These are phyloP conservation scores for Stevia rebaudiana DNA, from an alignment of 140 eudicot species.

Conservation along the genomic window DNA sequence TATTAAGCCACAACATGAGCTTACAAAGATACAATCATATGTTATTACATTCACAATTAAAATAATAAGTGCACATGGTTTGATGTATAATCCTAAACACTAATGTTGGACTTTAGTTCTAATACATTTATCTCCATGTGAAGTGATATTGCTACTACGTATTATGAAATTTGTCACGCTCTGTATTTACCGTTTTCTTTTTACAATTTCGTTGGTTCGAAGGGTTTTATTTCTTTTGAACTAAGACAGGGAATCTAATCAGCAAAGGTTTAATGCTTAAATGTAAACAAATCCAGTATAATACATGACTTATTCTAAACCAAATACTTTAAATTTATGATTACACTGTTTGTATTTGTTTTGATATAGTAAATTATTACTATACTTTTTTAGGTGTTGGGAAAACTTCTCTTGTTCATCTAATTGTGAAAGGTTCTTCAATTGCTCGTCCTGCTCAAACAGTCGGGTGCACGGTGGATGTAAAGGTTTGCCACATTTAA, in stretches of 20 bases:
- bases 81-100: background rate
- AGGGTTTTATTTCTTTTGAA: background rate
- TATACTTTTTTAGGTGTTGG: constrained; percentile 58
- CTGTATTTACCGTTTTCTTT: background rate
- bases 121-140: background rate
- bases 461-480: constrained; percentile 64
- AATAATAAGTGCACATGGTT: background rate
- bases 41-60: background rate
- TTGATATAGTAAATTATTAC: background rate
- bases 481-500: constrained; percentile 49
- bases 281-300: background rate
- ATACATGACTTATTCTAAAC: background rate
- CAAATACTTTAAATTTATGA: background rate
- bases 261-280: background rate
- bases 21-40: background rate
- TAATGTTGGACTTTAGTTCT: background rate
- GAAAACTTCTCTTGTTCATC: constrained; percentile 79
- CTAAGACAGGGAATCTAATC: background rate
- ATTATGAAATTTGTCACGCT: background rate
- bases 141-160: background rate
- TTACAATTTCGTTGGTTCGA: background rate
- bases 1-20: background rate
- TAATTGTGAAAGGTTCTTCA: constrained; percentile 66
- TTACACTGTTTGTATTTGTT: background rate
- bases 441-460: constrained; percentile 60